Evolutionary conservation across 345 rosid species (phyloP), one percentile per base, ranked within the genome.

Genomic region (Brassica nigra): DNA sequence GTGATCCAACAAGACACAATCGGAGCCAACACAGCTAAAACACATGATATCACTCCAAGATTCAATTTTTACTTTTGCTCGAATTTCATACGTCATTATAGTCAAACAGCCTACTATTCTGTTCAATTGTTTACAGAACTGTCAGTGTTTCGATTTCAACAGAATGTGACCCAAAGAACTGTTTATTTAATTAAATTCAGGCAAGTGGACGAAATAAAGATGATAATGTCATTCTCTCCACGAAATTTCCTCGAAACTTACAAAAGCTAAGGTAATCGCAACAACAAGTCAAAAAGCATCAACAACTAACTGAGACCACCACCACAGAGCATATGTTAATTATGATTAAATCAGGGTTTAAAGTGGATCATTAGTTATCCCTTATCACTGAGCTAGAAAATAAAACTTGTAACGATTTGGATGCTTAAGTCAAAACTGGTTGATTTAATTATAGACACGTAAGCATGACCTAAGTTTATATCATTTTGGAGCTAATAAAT

Each of bases 151-250:
- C 61, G 4, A 7, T 57, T 57, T 37, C 30, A 57, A 61, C 29
- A 27, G 11, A 39, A 47, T 4, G 36, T 2, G 61, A 75, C 68
- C 30, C 64, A 64, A 75, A 74, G 63, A 16, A 68, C 44, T 14
- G 57, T 1, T 2, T 30, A 20, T 64, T 29, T 44, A 39, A 58
- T 30, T 2, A 4, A 54, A 58, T 55, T 42, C 12, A 65, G 14
- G 79, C 80, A 81, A 81, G 80, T 76, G 80, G 83, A 59, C 77
- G 18, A 76, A 57, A 4, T 39, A 55, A 80, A 75, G 78, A 75
- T 33, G 27, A 39, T n/a, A 49, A 49, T 31, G 83, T 80, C 83
- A 66, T 68, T 8, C 52, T n/a, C 59, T 30, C 68, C 34, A 71
- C 36, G 80, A 81, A 81, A 76, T 66, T 80, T 81, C 83, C 27